These are phyloP conservation scores for Aspergillus chevalieri DNA, from an alignment of 2,329 filamentous ascomycete genomes.

Conservation along the genomic window DNA sequence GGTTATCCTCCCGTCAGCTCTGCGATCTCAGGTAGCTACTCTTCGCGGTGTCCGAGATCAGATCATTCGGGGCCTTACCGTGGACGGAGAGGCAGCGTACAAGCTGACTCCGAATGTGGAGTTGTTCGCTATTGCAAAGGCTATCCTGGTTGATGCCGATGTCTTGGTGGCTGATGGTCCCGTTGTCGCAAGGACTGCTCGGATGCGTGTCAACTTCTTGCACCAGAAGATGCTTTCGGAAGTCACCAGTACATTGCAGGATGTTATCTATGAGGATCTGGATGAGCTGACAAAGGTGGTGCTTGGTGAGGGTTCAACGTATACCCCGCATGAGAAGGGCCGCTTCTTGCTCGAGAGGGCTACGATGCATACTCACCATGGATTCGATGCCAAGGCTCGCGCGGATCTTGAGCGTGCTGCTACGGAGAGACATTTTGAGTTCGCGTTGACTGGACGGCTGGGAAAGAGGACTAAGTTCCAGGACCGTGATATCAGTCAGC, in stretches of 20 bases:
- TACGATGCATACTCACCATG: conserved; percentile 76
- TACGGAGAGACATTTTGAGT: conserved; percentile 63
- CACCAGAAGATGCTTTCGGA: conserved; percentile 64
- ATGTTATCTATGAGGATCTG: conserved; percentile 55
- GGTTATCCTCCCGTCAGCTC: conserved; percentile 41
- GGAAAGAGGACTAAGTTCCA: conserved; percentile 56
- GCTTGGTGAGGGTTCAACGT: conserved; percentile 16
- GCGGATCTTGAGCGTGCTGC: conserved; percentile 65
- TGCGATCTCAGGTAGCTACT: conserved; percentile 35
- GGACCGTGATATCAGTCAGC: conserved; percentile 60
- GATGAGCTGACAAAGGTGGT: conserved; percentile 43
- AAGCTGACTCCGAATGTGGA: conserved; percentile 76
- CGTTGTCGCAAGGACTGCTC: conserved; percentile 51
- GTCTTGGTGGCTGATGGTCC: conserved; percentile 40
- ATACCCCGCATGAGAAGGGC: conserved; percentile 49
- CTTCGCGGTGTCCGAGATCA: conserved; percentile 46
- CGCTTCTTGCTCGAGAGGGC: conserved; percentile 76
- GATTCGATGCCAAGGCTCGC: conserved; percentile 68
- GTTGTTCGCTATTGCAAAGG: conserved; percentile 70
- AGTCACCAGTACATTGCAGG: conserved; percentile 54
- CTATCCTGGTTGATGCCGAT: conserved; percentile 46
- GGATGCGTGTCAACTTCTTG: conserved; percentile 66
- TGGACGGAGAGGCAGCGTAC: conserved; percentile 84
- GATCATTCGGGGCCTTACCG: conserved; percentile 64
- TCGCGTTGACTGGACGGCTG: conserved; percentile 75